Conservation (phyloP, 371 early-diverging fungal genomes). For the Mucor indicus region DNA sequence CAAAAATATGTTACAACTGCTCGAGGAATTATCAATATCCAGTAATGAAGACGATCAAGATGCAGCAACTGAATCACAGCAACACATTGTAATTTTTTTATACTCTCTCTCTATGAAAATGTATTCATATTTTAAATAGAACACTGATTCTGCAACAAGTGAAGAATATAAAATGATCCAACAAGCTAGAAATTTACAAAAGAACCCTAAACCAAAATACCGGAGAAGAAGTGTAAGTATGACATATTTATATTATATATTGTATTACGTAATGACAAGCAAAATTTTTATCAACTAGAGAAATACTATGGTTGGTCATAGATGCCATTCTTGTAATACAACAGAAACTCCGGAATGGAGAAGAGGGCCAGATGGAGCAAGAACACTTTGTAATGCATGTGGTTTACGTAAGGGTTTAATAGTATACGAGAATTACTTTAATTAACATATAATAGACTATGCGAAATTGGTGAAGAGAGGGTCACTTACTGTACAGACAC, state of each 20-base stretch:
- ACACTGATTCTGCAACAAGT: background rate
- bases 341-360: conserved; percentile 71
- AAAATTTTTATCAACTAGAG: conserved; percentile 16
- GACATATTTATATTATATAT: background rate
- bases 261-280: background rate
- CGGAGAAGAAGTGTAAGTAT: conserved; percentile 24
- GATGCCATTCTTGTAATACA: conserved; percentile 60
- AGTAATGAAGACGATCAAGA: background rate
- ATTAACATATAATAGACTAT: conserved; percentile 21
- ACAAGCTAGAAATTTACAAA: conserved; percentile 33
- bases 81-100: background rate
- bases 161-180: conserved; percentile 34
- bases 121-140: background rate
- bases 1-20: conserved; percentile 5
- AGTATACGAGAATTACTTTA: too few relatives aligned
- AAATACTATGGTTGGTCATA: conserved; percentile 33
- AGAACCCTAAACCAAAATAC: conserved; percentile 26
- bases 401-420: conserved; percentile 67
- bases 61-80: background rate
- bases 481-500: conserved; percentile 25
- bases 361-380: conserved; percentile 67
- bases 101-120: background rate
- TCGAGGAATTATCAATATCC: background rate
- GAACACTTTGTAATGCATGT: conserved; percentile 70
- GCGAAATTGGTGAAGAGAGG: conserved; percentile 23